Percentiles rank a stretch among this genome's conserved stretches.
These are phyloP conservation scores for Draba incana DNA, from an alignment of 345 rosid species.

Conservation along the genomic window DNA sequence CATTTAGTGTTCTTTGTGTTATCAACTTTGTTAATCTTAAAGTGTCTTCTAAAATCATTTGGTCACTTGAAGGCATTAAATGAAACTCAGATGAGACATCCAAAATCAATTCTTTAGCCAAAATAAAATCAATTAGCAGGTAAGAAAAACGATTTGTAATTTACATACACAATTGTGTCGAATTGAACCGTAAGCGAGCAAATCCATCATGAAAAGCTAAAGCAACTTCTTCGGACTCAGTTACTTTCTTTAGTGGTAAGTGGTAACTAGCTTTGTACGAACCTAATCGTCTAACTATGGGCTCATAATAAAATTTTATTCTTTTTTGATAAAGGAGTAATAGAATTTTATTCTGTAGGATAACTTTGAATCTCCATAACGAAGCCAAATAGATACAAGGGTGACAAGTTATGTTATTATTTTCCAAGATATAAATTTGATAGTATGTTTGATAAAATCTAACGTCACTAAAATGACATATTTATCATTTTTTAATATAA, in stretches of 20 bases:
- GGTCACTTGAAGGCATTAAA: slow-evolving; percentile 25
- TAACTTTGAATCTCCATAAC: neutral
- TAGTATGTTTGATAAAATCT: neutral
- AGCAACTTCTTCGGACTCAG: neutral
- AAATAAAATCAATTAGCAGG: neutral
- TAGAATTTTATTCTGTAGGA: too few relatives aligned
- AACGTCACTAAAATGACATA: neutral
- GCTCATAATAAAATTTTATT: neutral
- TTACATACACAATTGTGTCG: neutral
- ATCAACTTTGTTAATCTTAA: slow-evolving; percentile 13
- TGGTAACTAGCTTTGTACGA: neutral
- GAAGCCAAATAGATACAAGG: neutral
- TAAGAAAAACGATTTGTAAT: neutral
- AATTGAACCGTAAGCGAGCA: neutral
- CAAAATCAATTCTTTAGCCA: neutral
- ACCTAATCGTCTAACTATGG: neutral
- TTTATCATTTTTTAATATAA: neutral
- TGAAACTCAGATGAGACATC: slow-evolving; percentile 7
- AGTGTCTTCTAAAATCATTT: slow-evolving; percentile 19
- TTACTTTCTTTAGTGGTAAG: neutral
- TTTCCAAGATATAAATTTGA: neutral
- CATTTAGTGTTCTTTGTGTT: slow-evolving; percentile 12
- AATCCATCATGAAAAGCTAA: slow-evolving; percentile 1
- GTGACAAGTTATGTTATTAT: neutral
- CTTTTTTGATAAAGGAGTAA: too few relatives aligned